phyloP scores from a whole-genome alignment of 805 yeast species.

The Yamadazyma sp. region DNA sequence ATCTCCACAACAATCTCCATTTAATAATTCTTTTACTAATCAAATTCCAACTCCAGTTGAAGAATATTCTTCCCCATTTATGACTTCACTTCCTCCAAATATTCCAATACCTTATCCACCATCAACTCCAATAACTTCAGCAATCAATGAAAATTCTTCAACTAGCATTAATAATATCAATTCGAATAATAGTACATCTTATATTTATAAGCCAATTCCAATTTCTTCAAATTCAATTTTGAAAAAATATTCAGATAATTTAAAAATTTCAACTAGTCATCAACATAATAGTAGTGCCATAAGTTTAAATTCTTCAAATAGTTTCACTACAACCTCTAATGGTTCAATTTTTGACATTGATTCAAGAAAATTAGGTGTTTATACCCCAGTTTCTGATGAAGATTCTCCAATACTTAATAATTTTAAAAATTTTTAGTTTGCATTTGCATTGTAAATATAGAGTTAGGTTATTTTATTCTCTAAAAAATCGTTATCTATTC shows the following conservation, averaged over 20 bases:
- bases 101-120: conserved; percentile 2
- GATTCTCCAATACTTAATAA: conserved; percentile 16
- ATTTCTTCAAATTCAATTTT: conserved; percentile 7
- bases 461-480: neutral
- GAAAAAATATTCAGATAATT: conserved; percentile 7
- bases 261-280: conserved; percentile 12
- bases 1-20: conserved; percentile 7
- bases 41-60: neutral
- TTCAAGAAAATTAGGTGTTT: conserved; percentile 19
- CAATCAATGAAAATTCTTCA: neutral
- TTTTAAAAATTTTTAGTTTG: conserved; percentile 1
- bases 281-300: conserved; percentile 24
- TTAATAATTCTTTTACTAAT: no score
- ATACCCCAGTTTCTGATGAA: conserved; percentile 34
- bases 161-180: neutral
- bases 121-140: neutral
- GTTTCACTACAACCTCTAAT: conserved; percentile 5
- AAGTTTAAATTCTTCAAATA: conserved; percentile 23
- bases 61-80: neutral
- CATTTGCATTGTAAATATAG: conserved; percentile 7
- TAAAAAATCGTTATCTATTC: no score
- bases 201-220: conserved; percentile 15
- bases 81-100: neutral
- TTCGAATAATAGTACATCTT: neutral
- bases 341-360: conserved; percentile 15